Conservation (phyloP, 768 basidiomycete genomes). For the Pleurotus djamor region DNA sequence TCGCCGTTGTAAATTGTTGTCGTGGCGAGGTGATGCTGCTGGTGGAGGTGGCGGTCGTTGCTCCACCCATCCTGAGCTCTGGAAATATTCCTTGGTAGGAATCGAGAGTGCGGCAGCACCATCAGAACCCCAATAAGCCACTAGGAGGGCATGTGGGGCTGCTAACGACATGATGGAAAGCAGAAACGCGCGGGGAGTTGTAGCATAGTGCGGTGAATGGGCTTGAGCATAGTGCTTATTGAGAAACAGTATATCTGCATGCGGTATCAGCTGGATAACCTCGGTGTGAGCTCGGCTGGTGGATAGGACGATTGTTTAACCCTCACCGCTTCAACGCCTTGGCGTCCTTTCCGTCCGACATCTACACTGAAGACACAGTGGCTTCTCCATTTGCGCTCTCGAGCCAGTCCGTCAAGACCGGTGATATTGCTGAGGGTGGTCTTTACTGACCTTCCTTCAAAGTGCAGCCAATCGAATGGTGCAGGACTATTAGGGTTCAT, state of each 20-base stretch:
- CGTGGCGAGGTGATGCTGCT: constrained; percentile 13
- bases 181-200: constrained; percentile 73
- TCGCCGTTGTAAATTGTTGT: constrained; percentile 4
- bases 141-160: constrained; percentile 73
- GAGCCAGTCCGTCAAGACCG: constrained; percentile 78
- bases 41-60: constrained; percentile 28
- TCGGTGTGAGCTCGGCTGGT: background rate
- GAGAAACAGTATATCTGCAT: constrained; percentile 82
- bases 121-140: constrained; percentile 78
- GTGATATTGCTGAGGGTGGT: constrained; percentile 77
- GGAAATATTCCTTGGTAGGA: constrained; percentile 84
- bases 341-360: constrained; percentile 68
- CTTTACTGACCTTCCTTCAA: constrained; percentile 79
- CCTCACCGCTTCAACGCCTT: constrained; percentile 78
- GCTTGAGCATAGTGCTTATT: constrained; percentile 70
- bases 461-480: constrained; percentile 86
- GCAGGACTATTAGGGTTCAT: constrained; percentile 59
- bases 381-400: constrained; percentile 81
- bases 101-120: constrained; percentile 80
- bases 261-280: constrained; percentile 64
- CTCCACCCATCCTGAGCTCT: constrained; percentile 80
- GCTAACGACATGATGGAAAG: constrained; percentile 69
- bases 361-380: constrained; percentile 83
- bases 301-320: constrained; percentile 11
- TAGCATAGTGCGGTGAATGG: constrained; percentile 54